Evolutionary conservation across 176 grass and related monocot genomes (phyloP).

Genomic region (Sorghum bicolor): DNA sequence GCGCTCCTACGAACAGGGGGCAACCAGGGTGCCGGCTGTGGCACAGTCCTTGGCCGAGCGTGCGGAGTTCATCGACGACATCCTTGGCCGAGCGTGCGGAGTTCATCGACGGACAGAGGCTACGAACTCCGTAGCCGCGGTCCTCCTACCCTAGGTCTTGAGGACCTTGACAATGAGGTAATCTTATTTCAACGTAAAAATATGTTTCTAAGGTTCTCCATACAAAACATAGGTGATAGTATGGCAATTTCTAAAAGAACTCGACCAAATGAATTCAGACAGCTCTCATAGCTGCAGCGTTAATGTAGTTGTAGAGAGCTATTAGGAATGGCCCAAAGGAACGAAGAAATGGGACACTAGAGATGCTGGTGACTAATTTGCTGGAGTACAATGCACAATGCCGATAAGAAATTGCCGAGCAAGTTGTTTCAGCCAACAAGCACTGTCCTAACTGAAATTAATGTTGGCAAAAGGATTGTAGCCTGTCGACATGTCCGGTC

Average conservation of each 20-base stretch:
- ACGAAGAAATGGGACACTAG: background rate
- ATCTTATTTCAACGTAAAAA: constrained; percentile 2
- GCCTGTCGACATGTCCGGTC: background rate
- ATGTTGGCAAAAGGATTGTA: constrained; percentile 13
- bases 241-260: background rate
- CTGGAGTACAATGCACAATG: constrained; percentile 3
- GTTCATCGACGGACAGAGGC: no score
- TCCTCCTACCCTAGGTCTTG: no score
- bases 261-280: background rate
- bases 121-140: no score
- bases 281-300: background rate
- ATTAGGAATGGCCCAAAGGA: constrained; percentile 24
- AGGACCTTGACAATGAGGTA: no score
- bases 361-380: constrained; percentile 6
- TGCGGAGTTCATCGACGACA: no score
- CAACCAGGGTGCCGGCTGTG: no score
- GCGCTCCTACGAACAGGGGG: no score
- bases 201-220: background rate
- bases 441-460: constrained; percentile 24
- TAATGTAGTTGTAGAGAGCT: background rate
- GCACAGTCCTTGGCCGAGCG: no score
- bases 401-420: background rate
- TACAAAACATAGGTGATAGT: background rate
- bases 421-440: constrained; percentile 17
- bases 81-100: no score